These are phyloP conservation scores for Endocalyx cinctus DNA, from an alignment of 2,329 filamentous ascomycete species.

Conservation along the genomic window DNA sequence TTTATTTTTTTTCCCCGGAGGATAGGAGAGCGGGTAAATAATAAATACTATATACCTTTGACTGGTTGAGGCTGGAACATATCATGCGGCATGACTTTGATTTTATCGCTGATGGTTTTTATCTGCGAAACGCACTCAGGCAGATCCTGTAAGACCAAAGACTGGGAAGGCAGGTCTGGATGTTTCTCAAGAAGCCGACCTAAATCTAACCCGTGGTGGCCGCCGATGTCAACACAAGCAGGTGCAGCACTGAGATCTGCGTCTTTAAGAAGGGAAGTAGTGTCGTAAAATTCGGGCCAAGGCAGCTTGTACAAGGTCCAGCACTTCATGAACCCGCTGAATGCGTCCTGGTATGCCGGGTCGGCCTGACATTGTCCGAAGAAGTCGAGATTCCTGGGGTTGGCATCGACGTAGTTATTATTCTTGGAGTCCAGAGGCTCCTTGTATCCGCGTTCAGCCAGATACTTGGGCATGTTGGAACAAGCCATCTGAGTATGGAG, in stretches of 20 bases:
- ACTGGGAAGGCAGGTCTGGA: constrained; percentile 25
- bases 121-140: constrained; percentile 29
- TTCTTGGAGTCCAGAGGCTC: constrained; percentile 23
- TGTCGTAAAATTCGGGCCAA: constrained; percentile 28
- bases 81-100: constrained; percentile 15
- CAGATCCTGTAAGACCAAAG: constrained; percentile 33
- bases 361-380: constrained; percentile 28
- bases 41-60: constrained; percentile 8
- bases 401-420: constrained; percentile 20
- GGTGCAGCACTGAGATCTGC: constrained; percentile 12
- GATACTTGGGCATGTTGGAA: constrained; percentile 28
- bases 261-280: constrained; percentile 13
- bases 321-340: constrained; percentile 31
- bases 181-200: constrained; percentile 24
- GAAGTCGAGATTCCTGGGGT: constrained; percentile 23
- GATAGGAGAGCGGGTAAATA: background rate
- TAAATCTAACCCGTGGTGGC: constrained; percentile 33
- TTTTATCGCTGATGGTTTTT: constrained; percentile 13
- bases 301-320: constrained; percentile 28
- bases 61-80: constrained; percentile 20
- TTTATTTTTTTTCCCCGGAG: background rate
- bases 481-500: constrained; percentile 25
- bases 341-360: constrained; percentile 23
- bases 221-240: constrained; percentile 34
- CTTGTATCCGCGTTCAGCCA: constrained; percentile 27